Conservation (phyloP, 495 filamentous ascomycete genomes). For the Parathielavia appendiculata region DNA sequence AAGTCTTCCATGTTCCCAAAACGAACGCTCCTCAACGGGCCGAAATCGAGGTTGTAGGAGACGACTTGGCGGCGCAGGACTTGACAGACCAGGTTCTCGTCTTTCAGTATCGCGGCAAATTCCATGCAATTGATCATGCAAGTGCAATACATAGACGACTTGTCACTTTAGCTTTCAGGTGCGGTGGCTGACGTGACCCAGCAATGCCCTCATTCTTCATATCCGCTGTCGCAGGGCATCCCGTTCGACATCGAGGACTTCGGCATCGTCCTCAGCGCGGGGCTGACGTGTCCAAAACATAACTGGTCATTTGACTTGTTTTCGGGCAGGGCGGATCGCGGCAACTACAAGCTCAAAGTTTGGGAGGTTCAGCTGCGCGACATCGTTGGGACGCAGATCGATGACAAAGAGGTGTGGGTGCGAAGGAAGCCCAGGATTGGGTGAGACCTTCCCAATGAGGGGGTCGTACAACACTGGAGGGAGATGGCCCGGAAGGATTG, state of each 20-base stretch:
- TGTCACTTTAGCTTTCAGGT: not conserved
- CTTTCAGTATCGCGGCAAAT: conserved; percentile 52
- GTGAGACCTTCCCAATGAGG: conserved; percentile 14
- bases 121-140: conserved; percentile 59
- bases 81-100: conserved; percentile 55
- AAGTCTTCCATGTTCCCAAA: conserved; percentile 50
- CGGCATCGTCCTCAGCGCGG: conserved; percentile 46
- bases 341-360: conserved; percentile 52
- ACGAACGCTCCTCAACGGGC: conserved; percentile 38
- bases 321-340: conserved; percentile 50
- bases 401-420: conserved; percentile 55
- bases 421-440: conserved; percentile 43
- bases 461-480: too few species aligned
- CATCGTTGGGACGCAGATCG: conserved; percentile 9
- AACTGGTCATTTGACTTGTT: conserved; percentile 59
- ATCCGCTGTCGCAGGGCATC: conserved; percentile 50
- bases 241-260: conserved; percentile 63
- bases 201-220: conserved; percentile 59
- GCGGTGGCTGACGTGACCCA: conserved; percentile 19
- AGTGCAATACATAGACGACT: conserved; percentile 18
- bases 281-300: conserved; percentile 57
- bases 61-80: conserved; percentile 27
- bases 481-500: too few species aligned
- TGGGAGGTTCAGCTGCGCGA: conserved; percentile 55
- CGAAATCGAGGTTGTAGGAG: conserved; percentile 33